Evolutionary conservation across 306 rosid species (phyloP).

Genomic region (Glycine tomentella): DNA sequence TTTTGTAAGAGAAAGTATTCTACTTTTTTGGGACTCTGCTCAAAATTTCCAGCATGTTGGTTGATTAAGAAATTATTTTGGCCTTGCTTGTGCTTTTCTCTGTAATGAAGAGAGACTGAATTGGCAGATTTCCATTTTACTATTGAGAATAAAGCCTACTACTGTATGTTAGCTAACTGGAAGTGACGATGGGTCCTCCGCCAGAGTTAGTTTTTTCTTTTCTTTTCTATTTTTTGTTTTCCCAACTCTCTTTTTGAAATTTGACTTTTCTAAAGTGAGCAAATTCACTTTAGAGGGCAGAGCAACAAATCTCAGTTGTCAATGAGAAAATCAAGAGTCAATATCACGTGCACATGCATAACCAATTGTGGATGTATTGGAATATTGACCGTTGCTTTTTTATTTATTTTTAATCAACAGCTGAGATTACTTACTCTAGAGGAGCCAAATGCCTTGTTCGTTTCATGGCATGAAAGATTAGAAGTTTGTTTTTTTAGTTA

Average conservation of each 20-base stretch:
- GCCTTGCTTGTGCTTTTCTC: background rate
- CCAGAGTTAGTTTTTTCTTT: background rate
- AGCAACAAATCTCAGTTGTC: background rate
- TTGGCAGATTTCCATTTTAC: no score
- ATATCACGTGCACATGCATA: background rate
- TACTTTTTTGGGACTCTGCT: background rate
- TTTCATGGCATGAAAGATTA: background rate
- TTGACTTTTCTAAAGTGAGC: background rate
- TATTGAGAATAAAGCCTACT: background rate
- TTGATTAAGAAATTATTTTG: slow-evolving; percentile 17
- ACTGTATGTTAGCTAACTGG: slow-evolving; percentile 12
- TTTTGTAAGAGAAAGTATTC: background rate
- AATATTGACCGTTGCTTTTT: background rate
- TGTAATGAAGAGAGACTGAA: background rate
- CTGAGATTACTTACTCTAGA: background rate
- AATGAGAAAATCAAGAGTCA: background rate
- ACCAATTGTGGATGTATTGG: background rate
- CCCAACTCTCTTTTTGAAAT: background rate
- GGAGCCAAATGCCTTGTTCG: background rate
- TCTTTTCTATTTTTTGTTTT: background rate
- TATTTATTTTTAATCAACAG: background rate
- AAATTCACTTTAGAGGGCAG: background rate
- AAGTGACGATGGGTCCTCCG: slow-evolving; percentile 10
- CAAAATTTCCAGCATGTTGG: slow-evolving; percentile 8
- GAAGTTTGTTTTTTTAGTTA: background rate